Conservation (phyloP, 805 yeast species). For the Sugiyamaella lignohabitans region DNA sequence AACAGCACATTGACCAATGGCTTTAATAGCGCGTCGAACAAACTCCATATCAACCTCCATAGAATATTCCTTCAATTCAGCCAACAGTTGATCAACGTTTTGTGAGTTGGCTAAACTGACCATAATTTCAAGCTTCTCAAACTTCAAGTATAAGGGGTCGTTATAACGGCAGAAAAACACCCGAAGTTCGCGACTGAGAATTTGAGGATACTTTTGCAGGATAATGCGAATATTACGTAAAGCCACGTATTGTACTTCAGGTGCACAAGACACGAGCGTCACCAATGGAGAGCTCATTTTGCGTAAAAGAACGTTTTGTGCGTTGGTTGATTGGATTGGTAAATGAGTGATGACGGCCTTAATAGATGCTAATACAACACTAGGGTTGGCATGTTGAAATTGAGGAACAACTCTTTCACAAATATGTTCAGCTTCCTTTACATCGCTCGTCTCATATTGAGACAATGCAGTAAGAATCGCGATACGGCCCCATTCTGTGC, state of each 20-base stretch:
- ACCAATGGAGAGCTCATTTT: conserved; percentile 82
- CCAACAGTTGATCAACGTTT: conserved; percentile 57
- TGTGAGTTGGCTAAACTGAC: conserved; percentile 64
- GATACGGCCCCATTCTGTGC: conserved; percentile 98
- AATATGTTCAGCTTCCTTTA: conserved; percentile 71
- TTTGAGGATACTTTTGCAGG: conserved; percentile 77
- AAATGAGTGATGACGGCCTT: conserved; percentile 69
- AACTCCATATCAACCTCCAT: conserved; percentile 83
- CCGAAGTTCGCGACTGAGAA: conserved; percentile 71
- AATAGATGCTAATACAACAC: conserved; percentile 82
- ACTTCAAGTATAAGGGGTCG: conserved; percentile 89
- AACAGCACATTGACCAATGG: conserved; percentile 84
- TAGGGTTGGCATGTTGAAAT: conserved; percentile 93
- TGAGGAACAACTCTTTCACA: conserved; percentile 90
- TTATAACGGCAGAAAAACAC: conserved; percentile 86
- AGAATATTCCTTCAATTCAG: conserved; percentile 82
- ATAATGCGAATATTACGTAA: conserved; percentile 84
- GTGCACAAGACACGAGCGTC: conserved; percentile 78
- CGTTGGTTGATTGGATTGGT: conserved; percentile 32
- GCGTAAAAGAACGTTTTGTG: conserved; percentile 42
- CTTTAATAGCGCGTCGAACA: conserved; percentile 83
- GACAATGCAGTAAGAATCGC: conserved; percentile 77
- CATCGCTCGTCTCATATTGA: conserved; percentile 53
- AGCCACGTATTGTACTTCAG: conserved; percentile 93
- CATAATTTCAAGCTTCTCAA: conserved; percentile 85